Evolutionary conservation across 805 yeast genomes (phyloP).

Genomic region (Nakazawaea ernobii): DNA sequence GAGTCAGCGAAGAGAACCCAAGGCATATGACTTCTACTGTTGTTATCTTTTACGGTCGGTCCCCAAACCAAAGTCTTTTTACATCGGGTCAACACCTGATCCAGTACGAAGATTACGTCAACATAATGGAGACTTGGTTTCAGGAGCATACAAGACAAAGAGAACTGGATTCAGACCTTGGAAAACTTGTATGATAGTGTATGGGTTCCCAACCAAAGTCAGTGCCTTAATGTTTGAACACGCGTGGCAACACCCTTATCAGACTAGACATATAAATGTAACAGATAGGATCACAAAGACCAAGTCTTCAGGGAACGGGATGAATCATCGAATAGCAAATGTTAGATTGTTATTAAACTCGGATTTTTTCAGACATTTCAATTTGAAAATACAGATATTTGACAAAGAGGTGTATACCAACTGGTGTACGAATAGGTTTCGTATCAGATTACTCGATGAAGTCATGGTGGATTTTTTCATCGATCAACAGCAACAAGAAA

Average conservation of each 20-base stretch:
- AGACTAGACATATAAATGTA: conserved; percentile 51
- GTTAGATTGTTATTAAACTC: conserved; percentile 37
- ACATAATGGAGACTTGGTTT: conserved; percentile 63
- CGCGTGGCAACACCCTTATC: conserved; percentile 73
- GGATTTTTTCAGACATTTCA: conserved; percentile 38
- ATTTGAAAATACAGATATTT: conserved; percentile 43
- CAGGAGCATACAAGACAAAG: conserved; percentile 64
- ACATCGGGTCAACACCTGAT: conserved; percentile 80
- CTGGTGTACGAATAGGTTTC: conserved; percentile 32
- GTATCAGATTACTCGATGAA: conserved; percentile 18
- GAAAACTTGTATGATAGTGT: conserved; percentile 57
- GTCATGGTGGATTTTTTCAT: conserved; percentile 15
- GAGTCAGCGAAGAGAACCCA: background rate
- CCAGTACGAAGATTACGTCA: conserved; percentile 64
- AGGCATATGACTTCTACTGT: conserved; percentile 45
- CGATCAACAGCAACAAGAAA: conserved; percentile 5
- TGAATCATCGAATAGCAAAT: conserved; percentile 44
- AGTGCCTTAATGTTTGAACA: conserved; percentile 79
- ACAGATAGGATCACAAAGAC: conserved; percentile 32
- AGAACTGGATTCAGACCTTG: conserved; percentile 61
- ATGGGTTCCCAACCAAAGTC: conserved; percentile 67
- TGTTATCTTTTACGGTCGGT: conserved; percentile 65
- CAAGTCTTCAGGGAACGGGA: conserved; percentile 31
- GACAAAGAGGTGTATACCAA: conserved; percentile 20
- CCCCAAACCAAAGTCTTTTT: conserved; percentile 52